Percentiles rank a stretch among this genome's conserved stretches.
These are phyloP conservation scores for Phytophthora multivora DNA, from an alignment of 352 stramenopile species.

Conservation along the genomic window DNA sequence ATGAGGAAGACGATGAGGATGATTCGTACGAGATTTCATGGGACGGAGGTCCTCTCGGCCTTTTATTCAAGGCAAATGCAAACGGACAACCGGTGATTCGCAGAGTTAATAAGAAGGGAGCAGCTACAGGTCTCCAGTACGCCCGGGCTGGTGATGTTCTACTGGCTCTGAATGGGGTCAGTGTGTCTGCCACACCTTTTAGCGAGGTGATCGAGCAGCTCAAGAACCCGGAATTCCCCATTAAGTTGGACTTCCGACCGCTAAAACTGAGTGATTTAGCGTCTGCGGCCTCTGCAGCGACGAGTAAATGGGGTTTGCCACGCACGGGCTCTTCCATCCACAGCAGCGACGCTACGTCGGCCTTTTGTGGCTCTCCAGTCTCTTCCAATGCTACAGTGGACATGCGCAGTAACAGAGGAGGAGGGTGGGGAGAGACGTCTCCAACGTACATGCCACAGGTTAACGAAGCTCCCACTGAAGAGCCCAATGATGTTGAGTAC, in stretches of 20 bases:
- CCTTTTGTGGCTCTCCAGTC: slow-evolving; percentile 35
- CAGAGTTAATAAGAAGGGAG: slow-evolving; percentile 75
- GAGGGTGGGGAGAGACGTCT: slow-evolving; percentile 17
- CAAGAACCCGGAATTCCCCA: slow-evolving; percentile 61
- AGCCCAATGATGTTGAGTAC: slow-evolving; percentile 56
- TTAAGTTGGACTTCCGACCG: slow-evolving; percentile 74
- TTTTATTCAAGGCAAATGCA: slow-evolving; percentile 73
- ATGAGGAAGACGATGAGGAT: slow-evolving; percentile 66
- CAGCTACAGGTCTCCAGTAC: slow-evolving; percentile 59
- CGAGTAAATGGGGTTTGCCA: slow-evolving; percentile 27
- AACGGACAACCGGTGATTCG: slow-evolving; percentile 66
- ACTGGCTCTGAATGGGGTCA: slow-evolving; percentile 64
- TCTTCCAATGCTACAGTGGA: slow-evolving; percentile 40
- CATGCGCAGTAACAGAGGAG: slow-evolving; percentile 28
- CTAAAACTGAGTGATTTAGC: slow-evolving; percentile 52
- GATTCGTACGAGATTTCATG: slow-evolving; percentile 77
- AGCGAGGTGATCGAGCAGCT: slow-evolving; percentile 71
- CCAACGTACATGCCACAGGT: slow-evolving; percentile 25
- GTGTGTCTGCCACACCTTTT: slow-evolving; percentile 56
- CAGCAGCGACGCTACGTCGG: slow-evolving; percentile 36
- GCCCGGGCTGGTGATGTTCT: slow-evolving; percentile 80
- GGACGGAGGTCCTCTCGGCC: slow-evolving; percentile 63
- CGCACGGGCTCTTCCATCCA: slow-evolving; percentile 37
- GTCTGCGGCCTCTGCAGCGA: slow-evolving; percentile 15
- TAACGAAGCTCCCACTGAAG: slow-evolving; percentile 19